Conservation (phyloP, 352 stramenopile genomes). For the Blastocystis sp. region DNA sequence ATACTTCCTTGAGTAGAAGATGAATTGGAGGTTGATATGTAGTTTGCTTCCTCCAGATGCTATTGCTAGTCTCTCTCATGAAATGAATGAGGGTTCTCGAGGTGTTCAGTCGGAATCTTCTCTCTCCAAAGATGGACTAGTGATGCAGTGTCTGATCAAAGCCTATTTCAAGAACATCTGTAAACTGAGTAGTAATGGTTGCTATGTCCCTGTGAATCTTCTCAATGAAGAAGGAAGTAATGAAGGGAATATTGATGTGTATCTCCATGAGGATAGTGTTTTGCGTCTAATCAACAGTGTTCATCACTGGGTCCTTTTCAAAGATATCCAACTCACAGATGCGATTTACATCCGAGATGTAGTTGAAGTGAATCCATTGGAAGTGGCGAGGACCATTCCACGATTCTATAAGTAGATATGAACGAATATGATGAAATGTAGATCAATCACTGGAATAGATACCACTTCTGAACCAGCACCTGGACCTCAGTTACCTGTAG, state of each 20-base stretch:
- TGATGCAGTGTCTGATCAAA: conserved; percentile 48
- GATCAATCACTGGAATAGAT: background rate
- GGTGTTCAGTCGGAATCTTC: too few species aligned
- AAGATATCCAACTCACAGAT: conserved; percentile 7
- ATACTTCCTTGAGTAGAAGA: conserved; percentile 2
- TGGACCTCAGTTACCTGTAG: background rate
- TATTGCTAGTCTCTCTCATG: too few species aligned
- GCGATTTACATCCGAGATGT: conserved; percentile 42
- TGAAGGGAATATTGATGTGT: conserved; percentile 9
- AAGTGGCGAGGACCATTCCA: background rate
- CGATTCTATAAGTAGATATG: conserved; percentile 22
- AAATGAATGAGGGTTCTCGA: background rate
- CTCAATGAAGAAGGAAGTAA: background rate
- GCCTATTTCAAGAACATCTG: conserved; percentile 50
- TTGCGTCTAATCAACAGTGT: background rate
- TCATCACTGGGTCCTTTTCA: conserved; percentile 34
- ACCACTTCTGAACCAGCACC: background rate
- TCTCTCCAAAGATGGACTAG: background rate
- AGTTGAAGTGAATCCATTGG: background rate
- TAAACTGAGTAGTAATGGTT: conserved; percentile 22
- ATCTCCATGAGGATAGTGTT: background rate
- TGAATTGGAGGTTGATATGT: background rate
- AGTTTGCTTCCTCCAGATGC: background rate
- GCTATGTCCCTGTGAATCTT: conserved; percentile 28
- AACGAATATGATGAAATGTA: background rate